Conservation (phyloP, 1,284 basidiomycete species). For the Sphaerobolus stellatus region DNA sequence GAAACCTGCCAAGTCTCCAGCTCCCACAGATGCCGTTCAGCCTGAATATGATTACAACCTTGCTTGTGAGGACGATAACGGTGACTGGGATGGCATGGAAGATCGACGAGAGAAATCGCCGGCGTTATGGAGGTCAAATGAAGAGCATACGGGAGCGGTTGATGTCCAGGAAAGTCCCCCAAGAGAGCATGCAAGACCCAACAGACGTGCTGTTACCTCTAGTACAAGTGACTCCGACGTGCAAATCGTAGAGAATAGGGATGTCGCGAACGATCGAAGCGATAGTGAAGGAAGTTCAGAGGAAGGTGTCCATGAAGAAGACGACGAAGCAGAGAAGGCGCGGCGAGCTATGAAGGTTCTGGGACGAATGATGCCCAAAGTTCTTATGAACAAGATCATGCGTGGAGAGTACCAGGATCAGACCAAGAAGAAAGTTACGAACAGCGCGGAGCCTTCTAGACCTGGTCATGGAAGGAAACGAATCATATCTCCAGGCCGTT, state of each 20-base stretch:
- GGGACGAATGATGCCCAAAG: conserved; percentile 43
- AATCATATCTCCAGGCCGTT: conserved; percentile 27
- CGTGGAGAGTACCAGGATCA: conserved; percentile 10
- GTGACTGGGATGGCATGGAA: not conserved
- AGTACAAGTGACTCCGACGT: conserved; percentile 1
- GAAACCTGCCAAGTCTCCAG: not conserved
- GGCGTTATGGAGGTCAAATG: not conserved
- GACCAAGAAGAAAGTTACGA: not conserved
- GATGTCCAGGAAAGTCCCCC: not conserved
- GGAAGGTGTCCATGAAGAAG: conserved; percentile 2
- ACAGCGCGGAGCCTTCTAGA: conserved; percentile 27
- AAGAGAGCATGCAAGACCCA: not conserved
- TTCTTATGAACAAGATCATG: conserved; percentile 39
- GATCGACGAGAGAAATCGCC: not conserved
- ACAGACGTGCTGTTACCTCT: not conserved
- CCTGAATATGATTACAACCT: too few relatives aligned
- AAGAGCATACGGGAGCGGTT: not conserved
- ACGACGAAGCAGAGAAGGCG: conserved; percentile 28
- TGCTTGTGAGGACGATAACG: too few relatives aligned
- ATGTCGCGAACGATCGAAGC: not conserved
- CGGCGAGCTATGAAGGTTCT: conserved; percentile 36
- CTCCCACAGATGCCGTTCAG: too few relatives aligned
- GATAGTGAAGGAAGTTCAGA: not conserved
- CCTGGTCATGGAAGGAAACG: conserved; percentile 46
- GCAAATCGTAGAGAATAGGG: not conserved